phyloP scores from a whole-genome alignment of 1,284 basidiomycete genomes.

The Cutaneotrichosporon sp. region DNA sequence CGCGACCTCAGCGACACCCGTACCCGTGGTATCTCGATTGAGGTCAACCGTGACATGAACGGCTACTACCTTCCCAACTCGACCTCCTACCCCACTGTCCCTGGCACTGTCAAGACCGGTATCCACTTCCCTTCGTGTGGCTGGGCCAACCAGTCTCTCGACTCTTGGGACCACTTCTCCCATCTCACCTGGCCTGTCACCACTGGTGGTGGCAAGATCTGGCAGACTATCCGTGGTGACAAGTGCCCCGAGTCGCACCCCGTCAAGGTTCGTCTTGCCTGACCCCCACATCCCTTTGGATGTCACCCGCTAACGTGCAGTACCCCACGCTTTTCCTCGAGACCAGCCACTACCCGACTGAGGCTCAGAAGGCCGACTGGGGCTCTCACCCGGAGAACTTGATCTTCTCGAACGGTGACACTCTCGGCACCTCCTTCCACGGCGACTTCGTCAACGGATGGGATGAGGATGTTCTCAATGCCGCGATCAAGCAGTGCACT shows the following conservation, averaged over 20 bases:
- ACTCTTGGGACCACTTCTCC: slow-evolving; percentile 39
- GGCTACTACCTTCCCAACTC: slow-evolving; percentile 12
- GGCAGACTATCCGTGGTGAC: not conserved
- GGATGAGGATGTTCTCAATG: slow-evolving; percentile 41
- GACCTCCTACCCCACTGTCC: not conserved
- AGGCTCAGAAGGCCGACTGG: slow-evolving; percentile 1
- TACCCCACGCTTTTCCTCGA: slow-evolving; percentile 47
- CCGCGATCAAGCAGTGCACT: slow-evolving; percentile 43
- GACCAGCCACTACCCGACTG: slow-evolving; percentile 18
- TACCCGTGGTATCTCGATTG: slow-evolving; percentile 1
- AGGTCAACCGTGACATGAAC: slow-evolving; percentile 38
- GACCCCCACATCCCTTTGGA: not conserved
- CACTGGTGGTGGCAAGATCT: not conserved
- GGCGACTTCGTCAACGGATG: slow-evolving; percentile 49
- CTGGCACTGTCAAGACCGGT: not conserved
- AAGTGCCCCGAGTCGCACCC: slow-evolving; percentile 46
- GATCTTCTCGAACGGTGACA: slow-evolving; percentile 43
- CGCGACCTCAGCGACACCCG: not conserved
- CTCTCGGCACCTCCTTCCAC: slow-evolving; percentile 46
- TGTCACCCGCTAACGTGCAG: not conserved
- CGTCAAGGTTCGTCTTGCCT: slow-evolving; percentile 7
- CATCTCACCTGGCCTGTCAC: slow-evolving; percentile 49
- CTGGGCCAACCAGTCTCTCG: slow-evolving; percentile 27
- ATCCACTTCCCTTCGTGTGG: slow-evolving; percentile 42
- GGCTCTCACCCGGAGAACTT: slow-evolving; percentile 3